Evolutionary conservation across 2,329 filamentous ascomycete species (phyloP).

Genomic region (Calonectria crousiana): DNA sequence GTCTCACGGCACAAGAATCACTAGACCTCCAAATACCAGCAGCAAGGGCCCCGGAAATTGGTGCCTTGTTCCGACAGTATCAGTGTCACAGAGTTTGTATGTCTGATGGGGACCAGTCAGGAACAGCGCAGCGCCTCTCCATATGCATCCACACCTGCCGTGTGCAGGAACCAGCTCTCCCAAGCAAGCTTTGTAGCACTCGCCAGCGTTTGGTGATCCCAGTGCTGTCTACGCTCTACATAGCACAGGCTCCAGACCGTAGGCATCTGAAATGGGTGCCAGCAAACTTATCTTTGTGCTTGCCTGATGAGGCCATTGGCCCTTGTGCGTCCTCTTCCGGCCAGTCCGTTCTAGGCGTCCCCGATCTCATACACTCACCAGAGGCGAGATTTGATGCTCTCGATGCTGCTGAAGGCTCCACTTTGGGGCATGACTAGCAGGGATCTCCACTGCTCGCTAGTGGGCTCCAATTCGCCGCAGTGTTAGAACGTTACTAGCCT

Average conservation of each 20-base stretch:
- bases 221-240: background rate
- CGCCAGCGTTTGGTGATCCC: slow-evolving; percentile 5
- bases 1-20: background rate
- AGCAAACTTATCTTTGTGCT: slow-evolving; percentile 2
- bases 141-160: slow-evolving; percentile 5
- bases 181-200: slow-evolving; percentile 6
- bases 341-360: slow-evolving; percentile 19
- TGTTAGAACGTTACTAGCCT: slow-evolving; percentile 26
- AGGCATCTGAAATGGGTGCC: background rate
- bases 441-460: slow-evolving; percentile 26
- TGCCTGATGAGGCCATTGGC: slow-evolving; percentile 20
- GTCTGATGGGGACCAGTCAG: slow-evolving; percentile 4
- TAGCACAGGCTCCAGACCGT: background rate
- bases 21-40: background rate
- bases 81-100: slow-evolving; percentile 4
- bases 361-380: slow-evolving; percentile 39
- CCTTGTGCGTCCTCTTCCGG: slow-evolving; percentile 13
- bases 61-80: slow-evolving; percentile 17
- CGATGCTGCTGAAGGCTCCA: slow-evolving; percentile 35
- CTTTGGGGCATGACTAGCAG: slow-evolving; percentile 37
- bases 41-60: slow-evolving; percentile 7
- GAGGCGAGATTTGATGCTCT: slow-evolving; percentile 43
- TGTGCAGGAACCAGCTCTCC: background rate
- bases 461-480: slow-evolving; percentile 22
- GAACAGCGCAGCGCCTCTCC: background rate